Conservation (phyloP, 116 monocot species). For the Posidonia oceanica region DNA sequence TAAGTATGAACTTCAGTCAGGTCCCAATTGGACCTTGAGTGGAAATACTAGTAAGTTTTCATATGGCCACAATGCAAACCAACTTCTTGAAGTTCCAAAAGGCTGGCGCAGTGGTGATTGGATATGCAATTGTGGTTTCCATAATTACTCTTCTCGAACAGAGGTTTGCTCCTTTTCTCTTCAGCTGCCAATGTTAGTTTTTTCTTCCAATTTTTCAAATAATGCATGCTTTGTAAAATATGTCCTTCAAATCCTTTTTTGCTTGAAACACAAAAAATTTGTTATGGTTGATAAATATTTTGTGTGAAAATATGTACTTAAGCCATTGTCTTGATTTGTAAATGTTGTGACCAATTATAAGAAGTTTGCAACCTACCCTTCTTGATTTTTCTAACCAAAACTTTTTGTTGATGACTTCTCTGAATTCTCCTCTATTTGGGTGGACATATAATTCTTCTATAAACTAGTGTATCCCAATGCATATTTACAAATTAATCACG, state of each 20-base stretch:
- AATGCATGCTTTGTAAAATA: background rate
- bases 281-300: too few species aligned
- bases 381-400: too few species aligned
- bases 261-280: too few species aligned
- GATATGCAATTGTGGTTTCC: constrained; percentile 91
- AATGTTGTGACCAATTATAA: too few species aligned
- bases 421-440: too few species aligned
- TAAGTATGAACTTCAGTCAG: constrained; percentile 41
- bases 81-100: constrained; percentile 37
- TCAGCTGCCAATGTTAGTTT: background rate
- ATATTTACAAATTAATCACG: too few species aligned
- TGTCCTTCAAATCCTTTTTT: background rate
- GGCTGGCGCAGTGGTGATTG: constrained; percentile 93
- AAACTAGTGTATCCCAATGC: too few species aligned
- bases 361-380: too few species aligned
- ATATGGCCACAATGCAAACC: constrained; percentile 23
- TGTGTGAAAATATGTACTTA: too few species aligned
- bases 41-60: constrained; percentile 22
- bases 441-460: too few species aligned
- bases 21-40: constrained; percentile 32
- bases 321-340: too few species aligned
- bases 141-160: constrained; percentile 87
- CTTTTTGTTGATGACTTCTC: too few species aligned
- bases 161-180: constrained; percentile 20
- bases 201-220: background rate